Percentiles rank a stretch among this genome's conserved stretches.
Conservation (phyloP, 768 basidiomycete genomes). For the Mycena alexandri region DNA sequence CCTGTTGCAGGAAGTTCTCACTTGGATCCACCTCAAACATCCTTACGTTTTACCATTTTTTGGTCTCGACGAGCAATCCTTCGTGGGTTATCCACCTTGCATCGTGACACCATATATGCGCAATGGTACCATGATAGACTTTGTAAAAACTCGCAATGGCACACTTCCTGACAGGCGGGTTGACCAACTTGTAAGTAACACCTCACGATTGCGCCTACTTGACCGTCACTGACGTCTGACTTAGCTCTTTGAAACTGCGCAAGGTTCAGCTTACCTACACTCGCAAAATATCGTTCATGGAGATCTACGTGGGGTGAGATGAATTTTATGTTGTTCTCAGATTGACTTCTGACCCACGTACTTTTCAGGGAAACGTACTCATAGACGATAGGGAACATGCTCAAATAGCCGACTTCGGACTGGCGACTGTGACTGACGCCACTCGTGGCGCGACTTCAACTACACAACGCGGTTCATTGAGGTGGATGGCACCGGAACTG, state of each 20-base stretch:
- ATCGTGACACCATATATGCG: constrained; percentile 15
- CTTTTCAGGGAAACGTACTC: constrained; percentile 9
- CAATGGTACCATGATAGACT: constrained; percentile 2
- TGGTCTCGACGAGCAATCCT: constrained; percentile 9
- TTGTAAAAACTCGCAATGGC: constrained; percentile 6
- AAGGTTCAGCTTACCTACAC: constrained; percentile 13
- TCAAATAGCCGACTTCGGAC: constrained; percentile 3
- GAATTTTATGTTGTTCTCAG: constrained; percentile 8
- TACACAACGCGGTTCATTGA: neutral
- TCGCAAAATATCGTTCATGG: constrained; percentile 14
- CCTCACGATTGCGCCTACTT: constrained; percentile 2
- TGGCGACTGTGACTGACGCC: constrained; percentile 2
- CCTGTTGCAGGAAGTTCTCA: constrained; percentile 14
- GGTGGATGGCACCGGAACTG: constrained; percentile 14
- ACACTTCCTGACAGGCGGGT: constrained; percentile 12
- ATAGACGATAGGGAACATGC: constrained; percentile 9
- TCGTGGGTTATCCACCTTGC: constrained; percentile 14
- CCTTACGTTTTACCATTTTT: constrained; percentile 10
- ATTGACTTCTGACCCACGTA: constrained; percentile 11
- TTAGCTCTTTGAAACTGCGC: constrained; percentile 18
- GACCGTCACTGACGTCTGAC: constrained; percentile 7
- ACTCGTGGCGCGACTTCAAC: constrained; percentile 6
- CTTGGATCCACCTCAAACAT: constrained; percentile 12
- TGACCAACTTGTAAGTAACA: constrained; percentile 15
- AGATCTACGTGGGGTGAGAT: constrained; percentile 12